These are phyloP conservation scores for Blepharisma japonicum DNA, from an alignment of 73 alveolate genomes.

Conservation along the genomic window DNA sequence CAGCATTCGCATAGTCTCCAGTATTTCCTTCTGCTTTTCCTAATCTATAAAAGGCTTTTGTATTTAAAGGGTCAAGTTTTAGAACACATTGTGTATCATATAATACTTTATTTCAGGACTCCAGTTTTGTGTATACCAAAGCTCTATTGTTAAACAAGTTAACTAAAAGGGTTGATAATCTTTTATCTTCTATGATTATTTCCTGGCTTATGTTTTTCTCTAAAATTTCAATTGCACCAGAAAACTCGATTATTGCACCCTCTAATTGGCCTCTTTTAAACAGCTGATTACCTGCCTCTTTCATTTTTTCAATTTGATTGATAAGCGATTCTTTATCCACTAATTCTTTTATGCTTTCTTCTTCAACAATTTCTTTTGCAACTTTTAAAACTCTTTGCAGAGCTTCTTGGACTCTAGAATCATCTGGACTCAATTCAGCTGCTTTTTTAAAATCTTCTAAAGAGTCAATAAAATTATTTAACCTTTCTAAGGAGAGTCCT, in stretches of 20 bases:
- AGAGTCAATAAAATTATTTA: no score
- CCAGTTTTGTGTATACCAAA: constrained; percentile 58
- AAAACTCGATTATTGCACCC: not conserved
- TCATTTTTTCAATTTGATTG: not conserved
- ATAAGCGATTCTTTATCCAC: not conserved
- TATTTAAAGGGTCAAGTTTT: constrained; percentile 60
- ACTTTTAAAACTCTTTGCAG: not conserved
- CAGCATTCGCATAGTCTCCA: constrained; percentile 65
- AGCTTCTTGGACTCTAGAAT: not conserved
- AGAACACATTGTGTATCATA: constrained; percentile 81
- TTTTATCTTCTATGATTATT: not conserved
- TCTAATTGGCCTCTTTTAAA: not conserved
- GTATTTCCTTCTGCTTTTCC: constrained; percentile 70
- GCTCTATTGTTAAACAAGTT: constrained; percentile 79
- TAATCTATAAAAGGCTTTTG: constrained; percentile 81
- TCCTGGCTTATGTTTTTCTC: not conserved
- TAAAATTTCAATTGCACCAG: not conserved
- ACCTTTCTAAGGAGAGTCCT: no score
- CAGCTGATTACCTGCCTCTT: not conserved
- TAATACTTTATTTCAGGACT: constrained; percentile 57
- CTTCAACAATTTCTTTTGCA: not conserved
- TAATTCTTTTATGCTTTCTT: not conserved
- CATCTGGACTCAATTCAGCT: not conserved
- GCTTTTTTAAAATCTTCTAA: not conserved
- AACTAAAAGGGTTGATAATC: not conserved